Conservation (phyloP, 169 alveolate genomes). For the Eimeria tenella region DNA sequence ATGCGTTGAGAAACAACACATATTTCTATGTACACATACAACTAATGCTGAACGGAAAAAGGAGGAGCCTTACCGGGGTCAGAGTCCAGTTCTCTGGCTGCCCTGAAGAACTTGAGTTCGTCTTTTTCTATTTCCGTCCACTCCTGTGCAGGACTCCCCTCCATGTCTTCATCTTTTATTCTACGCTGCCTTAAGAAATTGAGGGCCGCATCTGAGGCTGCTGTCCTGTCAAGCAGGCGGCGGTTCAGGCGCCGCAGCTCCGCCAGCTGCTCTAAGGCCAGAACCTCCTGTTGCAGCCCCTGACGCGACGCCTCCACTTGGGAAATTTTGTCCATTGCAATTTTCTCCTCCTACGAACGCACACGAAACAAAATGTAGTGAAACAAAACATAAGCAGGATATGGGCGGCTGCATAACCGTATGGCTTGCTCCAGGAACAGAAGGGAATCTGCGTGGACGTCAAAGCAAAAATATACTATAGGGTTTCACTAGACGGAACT, state of each 20-base stretch:
- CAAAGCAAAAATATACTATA: too few relatives aligned
- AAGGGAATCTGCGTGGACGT: background rate
- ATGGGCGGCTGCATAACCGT: background rate
- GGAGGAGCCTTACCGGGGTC: constrained; percentile 15
- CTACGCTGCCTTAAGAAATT: constrained; percentile 80
- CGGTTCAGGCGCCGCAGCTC: constrained; percentile 79
- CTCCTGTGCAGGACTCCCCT: background rate
- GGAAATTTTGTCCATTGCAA: constrained; percentile 79
- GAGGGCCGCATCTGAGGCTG: constrained; percentile 78
- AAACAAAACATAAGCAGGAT: background rate
- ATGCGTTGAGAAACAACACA: background rate
- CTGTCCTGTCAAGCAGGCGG: constrained; percentile 75
- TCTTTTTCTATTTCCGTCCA: constrained; percentile 34
- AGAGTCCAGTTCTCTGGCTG: constrained; percentile 58
- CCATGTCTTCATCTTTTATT: background rate
- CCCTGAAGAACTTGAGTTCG: constrained; percentile 34
- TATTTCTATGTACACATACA: background rate
- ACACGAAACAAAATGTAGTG: background rate
- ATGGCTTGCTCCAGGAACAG: background rate
- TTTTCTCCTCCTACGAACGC: constrained; percentile 69
- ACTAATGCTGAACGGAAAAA: background rate
- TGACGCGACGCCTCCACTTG: constrained; percentile 79
- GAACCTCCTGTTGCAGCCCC: constrained; percentile 78
- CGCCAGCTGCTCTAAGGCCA: constrained; percentile 78
- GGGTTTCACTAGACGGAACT: too few relatives aligned